Base-by-base conservation (phyloP, 2,329 filamentous ascomycete species). In the Cladosporium phlei region DNA sequence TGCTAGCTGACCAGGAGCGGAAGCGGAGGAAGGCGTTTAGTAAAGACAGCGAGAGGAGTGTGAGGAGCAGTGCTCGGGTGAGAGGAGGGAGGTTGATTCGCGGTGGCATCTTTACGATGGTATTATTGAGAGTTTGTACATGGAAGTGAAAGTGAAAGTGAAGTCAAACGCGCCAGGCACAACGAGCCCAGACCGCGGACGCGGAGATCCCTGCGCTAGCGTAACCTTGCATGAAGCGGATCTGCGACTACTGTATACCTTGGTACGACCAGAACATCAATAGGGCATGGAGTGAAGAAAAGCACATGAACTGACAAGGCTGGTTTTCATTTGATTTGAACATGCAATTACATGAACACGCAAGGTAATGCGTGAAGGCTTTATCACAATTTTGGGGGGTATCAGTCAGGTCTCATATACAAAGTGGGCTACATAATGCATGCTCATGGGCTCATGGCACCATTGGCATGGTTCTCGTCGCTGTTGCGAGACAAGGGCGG, bases 11-110 rank as follows among this genome's bases (percentile, higher is more conserved):
- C 77, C 82, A 85, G 69, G 85, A 79, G 52, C 79, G 76, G 62
- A 86, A 86, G 47, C 87, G 80, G 67, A 94, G 81, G 56, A 83
- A 76, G 55, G 86, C 83, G 70, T 90, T 93, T 61, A 96, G 76
- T 58, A 93, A 70, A 43, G 89, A 94, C 68, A 95, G 83, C 53
- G 82, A 71, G 54, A 89, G 67, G 49, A 95, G 78, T 50, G 77
- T 76, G 62, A 86, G 79, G 59, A 98, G 83, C 47, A 91, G 76
- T 58, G 80, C 81, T 54, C 93, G 85, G 38, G 93, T 97, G 57
- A 95, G 80, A 22, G 93, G 91, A 50, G 93, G 93, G 53, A 97
- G 84, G 63, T 94, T 96, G 70, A 96, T 78, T 73, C 91, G 84
- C 16, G 51, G 44, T 28, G 52, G 52, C 51, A 52, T 54, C 16